A percentile compares a stretch with the other conserved stretches of the same genome.
Evolutionary conservation across 2,329 filamentous ascomycete species (phyloP).

Genomic region (Cytospora chrysosperma): DNA sequence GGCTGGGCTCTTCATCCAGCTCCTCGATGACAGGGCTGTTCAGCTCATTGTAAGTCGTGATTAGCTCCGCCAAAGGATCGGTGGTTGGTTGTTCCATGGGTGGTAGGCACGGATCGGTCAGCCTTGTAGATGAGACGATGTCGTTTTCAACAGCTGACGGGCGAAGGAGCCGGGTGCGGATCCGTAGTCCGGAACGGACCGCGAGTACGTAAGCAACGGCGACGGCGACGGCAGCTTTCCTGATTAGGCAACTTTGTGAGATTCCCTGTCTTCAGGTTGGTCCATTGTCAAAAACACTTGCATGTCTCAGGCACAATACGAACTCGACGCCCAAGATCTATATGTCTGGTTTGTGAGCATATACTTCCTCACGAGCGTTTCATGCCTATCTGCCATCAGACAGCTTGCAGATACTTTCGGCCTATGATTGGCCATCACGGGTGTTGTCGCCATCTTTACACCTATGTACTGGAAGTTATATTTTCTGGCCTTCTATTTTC

Average conservation of each 20-base stretch:
- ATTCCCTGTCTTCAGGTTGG: too few species aligned
- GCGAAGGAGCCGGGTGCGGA: background rate
- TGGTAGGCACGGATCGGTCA: conserved; percentile 8
- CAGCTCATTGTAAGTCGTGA: conserved; percentile 71
- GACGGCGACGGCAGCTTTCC: too few species aligned
- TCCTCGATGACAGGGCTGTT: conserved; percentile 62
- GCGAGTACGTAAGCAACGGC: background rate
- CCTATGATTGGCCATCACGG: conserved; percentile 35
- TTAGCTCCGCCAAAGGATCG: conserved; percentile 53
- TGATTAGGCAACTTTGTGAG: too few species aligned
- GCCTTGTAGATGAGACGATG: conserved; percentile 13
- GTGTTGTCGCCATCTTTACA: conserved; percentile 38
- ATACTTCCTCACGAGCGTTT: conserved; percentile 24
- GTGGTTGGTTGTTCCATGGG: conserved; percentile 15
- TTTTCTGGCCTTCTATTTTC: conserved; percentile 24
- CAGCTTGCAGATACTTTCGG: conserved; percentile 46
- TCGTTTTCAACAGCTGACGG: background rate
- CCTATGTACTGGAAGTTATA: background rate
- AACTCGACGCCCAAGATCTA: conserved; percentile 18
- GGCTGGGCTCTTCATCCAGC: conserved; percentile 63
- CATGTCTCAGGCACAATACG: background rate
- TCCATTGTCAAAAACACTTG: too few species aligned
- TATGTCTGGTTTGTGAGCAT: conserved; percentile 30
- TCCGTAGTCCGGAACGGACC: background rate
- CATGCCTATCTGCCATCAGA: conserved; percentile 40